phyloP scores from a whole-genome alignment of 208 protist genomes.

The Plasmodiophora brassicae region DNA sequence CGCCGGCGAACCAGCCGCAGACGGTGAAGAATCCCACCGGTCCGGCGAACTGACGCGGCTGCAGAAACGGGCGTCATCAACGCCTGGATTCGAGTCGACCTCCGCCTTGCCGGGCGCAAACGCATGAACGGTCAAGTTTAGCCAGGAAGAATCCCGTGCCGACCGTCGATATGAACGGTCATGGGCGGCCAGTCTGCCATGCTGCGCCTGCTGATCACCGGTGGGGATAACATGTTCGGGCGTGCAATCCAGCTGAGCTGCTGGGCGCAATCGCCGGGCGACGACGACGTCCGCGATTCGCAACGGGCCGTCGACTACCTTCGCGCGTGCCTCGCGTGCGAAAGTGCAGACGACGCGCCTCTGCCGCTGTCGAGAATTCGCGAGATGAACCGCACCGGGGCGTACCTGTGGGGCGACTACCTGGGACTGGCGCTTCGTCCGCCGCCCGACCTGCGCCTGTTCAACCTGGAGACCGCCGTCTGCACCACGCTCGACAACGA shows the following conservation, averaged over 20 bases:
- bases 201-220: not conserved
- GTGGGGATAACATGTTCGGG: conserved; percentile 8
- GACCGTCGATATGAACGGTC: too few species aligned
- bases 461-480: conserved; percentile 36
- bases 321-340: not conserved
- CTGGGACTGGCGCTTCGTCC: not conserved
- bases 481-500: not conserved
- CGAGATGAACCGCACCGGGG: not conserved
- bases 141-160: too few species aligned
- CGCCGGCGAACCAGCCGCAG: too few species aligned
- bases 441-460: conserved; percentile 6
- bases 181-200: not conserved
- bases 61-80: too few species aligned
- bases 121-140: too few species aligned
- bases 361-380: not conserved
- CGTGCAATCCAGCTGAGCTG: not conserved
- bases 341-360: not conserved
- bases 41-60: too few species aligned
- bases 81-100: too few species aligned
- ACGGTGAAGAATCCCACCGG: too few species aligned
- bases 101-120: too few species aligned
- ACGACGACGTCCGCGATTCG: not conserved
- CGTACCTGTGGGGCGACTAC: not conserved
- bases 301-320: not conserved
- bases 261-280: not conserved